Base-by-base conservation (phyloP, 257 asterid species). In the Nemophila menziesii region DNA sequence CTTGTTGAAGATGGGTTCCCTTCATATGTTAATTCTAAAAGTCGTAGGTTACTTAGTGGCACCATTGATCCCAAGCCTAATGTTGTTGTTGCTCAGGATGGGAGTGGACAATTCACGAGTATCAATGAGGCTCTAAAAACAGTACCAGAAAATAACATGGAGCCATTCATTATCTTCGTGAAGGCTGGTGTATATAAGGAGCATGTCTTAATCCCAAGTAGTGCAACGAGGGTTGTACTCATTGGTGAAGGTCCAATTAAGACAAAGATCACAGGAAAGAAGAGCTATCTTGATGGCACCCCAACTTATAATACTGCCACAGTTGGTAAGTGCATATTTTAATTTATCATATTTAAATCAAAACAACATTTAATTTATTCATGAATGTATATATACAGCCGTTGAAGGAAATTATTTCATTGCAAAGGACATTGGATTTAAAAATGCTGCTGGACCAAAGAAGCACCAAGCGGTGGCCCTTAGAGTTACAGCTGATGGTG, bases 381-480 rank as follows among this genome's bases (percentile, higher is more conserved):
- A 54, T 22, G 51, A 20, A 6, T 23, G 3, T 2, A 20, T 38
- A 14, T 34, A 1, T 19, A 16, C 46, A 61, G 69, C 55, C 1
- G 63, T 80, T 33, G 61, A 56, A 17, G 71, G 58, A 6, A 70
- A 70, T 1, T 62, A 52, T 11, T 73, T 76, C 45, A 19, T 64
- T 5, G 80, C 66, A 3, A 69, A 26, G 50, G 71, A 76, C 53
- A 62, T 82, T 21, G 84, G 60, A 6, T 23, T 82, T 22, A 78
- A 79, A 50, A 82, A 82, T 73, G 46, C 76, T 2, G 92, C 92
- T 0, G 94, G 92, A 1, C 29, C 74, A 0, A 42, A 18, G 0
- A 65, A 59, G 22, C 65, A 64, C 52, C 87, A 76, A 20, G 94
- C 94, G 0, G 80, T 79, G n/a, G 94, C 94, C 9, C 64, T 82